Conservation (phyloP, 441 rosid genomes). For the Corymbia citriodora region DNA sequence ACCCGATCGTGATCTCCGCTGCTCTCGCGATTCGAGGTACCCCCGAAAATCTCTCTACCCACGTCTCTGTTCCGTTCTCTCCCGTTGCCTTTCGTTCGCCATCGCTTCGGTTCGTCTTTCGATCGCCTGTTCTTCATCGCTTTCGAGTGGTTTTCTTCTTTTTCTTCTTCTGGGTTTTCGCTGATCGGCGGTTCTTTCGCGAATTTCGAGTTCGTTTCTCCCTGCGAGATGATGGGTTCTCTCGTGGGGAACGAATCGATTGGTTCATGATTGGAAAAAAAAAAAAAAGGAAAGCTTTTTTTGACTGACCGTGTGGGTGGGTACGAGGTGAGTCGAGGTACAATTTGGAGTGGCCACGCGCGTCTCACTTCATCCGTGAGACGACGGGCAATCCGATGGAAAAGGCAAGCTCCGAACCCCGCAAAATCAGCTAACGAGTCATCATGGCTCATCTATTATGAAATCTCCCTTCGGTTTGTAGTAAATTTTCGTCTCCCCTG, state of each 20-base stretch:
- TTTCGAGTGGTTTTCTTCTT: background rate
- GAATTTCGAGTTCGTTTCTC: background rate
- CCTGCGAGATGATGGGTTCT: background rate
- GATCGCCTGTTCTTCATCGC: background rate
- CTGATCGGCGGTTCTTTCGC: background rate
- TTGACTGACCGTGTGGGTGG: background rate
- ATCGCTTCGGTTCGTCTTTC: background rate
- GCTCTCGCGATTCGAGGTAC: background rate
- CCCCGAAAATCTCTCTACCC: background rate
- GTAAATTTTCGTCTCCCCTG: background rate
- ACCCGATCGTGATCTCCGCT: background rate
- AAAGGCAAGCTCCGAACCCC: background rate
- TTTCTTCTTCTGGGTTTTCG: background rate
- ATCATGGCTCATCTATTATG: background rate
- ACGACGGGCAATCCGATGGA: background rate
- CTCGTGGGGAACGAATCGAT: background rate
- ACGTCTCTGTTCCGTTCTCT: background rate
- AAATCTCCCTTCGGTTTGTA: background rate
- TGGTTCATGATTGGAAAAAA: background rate
- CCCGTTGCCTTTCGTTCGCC: background rate
- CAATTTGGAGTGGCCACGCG: background rate
- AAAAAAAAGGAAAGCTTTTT: background rate
- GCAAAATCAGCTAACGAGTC: background rate
- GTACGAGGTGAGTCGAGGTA: background rate
- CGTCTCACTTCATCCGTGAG: background rate